Conservation (phyloP, 768 basidiomycete genomes). For the Tulasnella calospora region DNA sequence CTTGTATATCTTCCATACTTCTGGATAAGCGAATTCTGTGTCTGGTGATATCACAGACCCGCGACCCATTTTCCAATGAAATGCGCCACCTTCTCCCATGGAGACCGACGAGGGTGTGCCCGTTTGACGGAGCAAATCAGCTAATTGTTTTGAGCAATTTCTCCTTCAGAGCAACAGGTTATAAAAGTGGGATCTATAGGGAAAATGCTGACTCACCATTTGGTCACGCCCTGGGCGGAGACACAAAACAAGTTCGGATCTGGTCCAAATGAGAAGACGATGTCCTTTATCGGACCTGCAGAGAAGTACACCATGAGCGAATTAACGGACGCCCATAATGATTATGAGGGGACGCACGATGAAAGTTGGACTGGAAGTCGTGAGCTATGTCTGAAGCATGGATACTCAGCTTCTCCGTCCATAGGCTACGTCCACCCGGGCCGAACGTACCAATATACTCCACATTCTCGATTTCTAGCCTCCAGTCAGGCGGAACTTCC, state of each 20-base stretch:
- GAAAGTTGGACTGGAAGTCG: neutral
- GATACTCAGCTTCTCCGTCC: neutral
- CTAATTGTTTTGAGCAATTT: neutral
- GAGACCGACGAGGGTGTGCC: neutral
- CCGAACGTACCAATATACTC: neutral
- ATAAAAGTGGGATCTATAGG: neutral
- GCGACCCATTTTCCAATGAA: neutral
- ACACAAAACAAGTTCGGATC: neutral
- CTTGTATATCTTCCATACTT: conserved; percentile 14
- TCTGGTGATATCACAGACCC: neutral
- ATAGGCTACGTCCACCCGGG: neutral
- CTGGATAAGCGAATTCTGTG: neutral
- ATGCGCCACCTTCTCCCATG: conserved; percentile 17
- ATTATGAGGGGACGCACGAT: neutral
- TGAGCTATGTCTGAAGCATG: neutral
- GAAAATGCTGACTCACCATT: neutral
- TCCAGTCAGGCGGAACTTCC: neutral
- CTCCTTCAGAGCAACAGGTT: neutral
- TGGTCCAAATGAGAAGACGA: neutral
- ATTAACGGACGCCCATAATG: neutral
- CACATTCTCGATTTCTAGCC: neutral
- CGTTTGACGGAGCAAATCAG: neutral
- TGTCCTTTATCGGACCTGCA: neutral
- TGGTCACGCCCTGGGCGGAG: neutral
- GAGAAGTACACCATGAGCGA: neutral